A percentile compares a stretch with the other conserved stretches of the same genome.
Evolutionary conservation across 2,329 filamentous ascomycete genomes (phyloP).

Genomic region (Paradendryphiella salina): DNA sequence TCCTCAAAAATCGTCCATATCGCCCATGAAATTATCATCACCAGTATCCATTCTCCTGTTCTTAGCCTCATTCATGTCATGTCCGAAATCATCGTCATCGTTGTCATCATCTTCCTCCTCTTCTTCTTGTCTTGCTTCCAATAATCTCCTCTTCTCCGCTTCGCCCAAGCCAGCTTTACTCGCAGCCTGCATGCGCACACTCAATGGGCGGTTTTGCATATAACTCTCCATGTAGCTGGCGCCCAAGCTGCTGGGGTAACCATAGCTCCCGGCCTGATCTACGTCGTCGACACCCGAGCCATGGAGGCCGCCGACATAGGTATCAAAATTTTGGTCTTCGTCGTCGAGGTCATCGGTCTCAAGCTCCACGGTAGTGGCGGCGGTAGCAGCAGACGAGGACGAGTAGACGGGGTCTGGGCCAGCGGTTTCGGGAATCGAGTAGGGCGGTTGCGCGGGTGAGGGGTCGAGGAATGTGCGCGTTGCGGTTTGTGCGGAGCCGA

Average conservation of each 20-base stretch:
- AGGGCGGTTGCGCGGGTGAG: conserved; percentile 20
- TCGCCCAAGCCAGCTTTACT: conserved; percentile 35
- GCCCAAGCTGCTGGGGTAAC: conserved; percentile 41
- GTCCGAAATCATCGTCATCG: conserved; percentile 12
- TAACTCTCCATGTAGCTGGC: conserved; percentile 47
- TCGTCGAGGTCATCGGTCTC: conserved; percentile 15
- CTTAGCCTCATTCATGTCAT: neutral
- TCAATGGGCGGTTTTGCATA: conserved; percentile 43
- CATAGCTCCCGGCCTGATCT: conserved; percentile 41
- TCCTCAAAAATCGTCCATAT: conserved; percentile 41
- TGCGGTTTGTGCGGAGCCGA: conserved; percentile 25
- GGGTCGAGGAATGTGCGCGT: conserved; percentile 34
- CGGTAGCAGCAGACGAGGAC: neutral
- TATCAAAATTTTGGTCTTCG: conserved; percentile 34
- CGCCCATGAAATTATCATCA: conserved; percentile 28
- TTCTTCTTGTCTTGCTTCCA: conserved; percentile 14
- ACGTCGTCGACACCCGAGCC: conserved; percentile 43
- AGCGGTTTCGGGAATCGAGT: conserved; percentile 23
- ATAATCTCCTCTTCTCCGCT: conserved; percentile 29
- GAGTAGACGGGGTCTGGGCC: conserved; percentile 28
- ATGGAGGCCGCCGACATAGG: conserved; percentile 43
- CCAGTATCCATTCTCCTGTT: neutral
- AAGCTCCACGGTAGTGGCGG: conserved; percentile 10
- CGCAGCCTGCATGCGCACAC: conserved; percentile 42
- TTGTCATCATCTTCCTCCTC: conserved; percentile 3